Evolutionary conservation across 306 rosid species (phyloP).

Genomic region (Gastrolobium bilobum): DNA sequence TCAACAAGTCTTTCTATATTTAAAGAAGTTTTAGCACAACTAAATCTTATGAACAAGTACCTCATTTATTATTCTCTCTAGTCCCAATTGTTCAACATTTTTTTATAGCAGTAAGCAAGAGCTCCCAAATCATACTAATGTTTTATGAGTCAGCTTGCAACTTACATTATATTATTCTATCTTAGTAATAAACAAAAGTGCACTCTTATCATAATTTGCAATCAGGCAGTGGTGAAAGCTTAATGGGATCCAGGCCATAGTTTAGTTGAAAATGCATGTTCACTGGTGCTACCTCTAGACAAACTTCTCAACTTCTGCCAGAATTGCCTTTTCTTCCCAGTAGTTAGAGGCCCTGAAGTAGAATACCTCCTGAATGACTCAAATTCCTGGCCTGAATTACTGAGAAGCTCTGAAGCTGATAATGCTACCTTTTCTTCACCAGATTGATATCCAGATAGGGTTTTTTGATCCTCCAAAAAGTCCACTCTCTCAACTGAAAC

Average conservation of each 20-base stretch:
- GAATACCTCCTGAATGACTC: conserved; percentile 77
- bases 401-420: conserved; percentile 64
- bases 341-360: conserved; percentile 71
- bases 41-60: neutral
- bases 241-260: conserved; percentile 64
- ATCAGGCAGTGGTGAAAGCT: conserved; percentile 26
- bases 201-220: conserved; percentile 23
- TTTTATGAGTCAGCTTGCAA: neutral
- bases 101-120: conserved; percentile 1
- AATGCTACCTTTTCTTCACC: conserved; percentile 56
- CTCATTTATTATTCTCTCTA: neutral
- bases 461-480: conserved; percentile 34
- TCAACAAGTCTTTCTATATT: neutral
- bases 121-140: conserved; percentile 17
- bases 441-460: conserved; percentile 50
- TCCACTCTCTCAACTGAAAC: conserved; percentile 44
- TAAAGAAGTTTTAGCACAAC: neutral
- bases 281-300: conserved; percentile 82
- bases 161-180: neutral
- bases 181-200: conserved; percentile 17
- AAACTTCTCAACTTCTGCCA: conserved; percentile 77
- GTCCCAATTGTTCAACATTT: conserved; percentile 3
- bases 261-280: conserved; percentile 73
- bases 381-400: conserved; percentile 63
- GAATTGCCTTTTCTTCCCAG: conserved; percentile 64